Conservation (phyloP, 2,329 filamentous ascomycete species). For the Exophiala bonariae region DNA sequence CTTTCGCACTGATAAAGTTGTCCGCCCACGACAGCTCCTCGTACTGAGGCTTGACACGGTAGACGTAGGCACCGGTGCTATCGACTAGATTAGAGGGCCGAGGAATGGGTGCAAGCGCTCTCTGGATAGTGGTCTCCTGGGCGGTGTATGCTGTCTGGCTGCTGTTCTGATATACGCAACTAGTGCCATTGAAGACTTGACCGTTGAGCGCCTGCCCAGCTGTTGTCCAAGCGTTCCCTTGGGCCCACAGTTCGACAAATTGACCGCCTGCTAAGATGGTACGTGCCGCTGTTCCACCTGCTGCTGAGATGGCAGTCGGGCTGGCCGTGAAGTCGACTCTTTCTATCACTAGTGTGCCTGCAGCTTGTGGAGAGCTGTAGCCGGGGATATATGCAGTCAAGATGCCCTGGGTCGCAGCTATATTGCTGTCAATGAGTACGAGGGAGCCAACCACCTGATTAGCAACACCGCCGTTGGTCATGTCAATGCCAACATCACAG, state of each 20-base stretch:
- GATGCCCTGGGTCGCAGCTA: conserved; percentile 55
- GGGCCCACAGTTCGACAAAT: conserved; percentile 66
- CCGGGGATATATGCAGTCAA: conserved; percentile 43
- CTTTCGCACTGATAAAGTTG: conserved; percentile 47
- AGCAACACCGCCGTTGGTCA: conserved; percentile 41
- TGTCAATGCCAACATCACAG: conserved; percentile 54
- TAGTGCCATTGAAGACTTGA: conserved; percentile 26
- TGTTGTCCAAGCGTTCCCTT: conserved; percentile 66
- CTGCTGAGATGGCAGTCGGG: conserved; percentile 42
- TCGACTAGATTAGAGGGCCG: conserved; percentile 47
- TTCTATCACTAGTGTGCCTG: conserved; percentile 56
- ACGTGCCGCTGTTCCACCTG: conserved; percentile 35
- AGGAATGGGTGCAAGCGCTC: conserved; percentile 45
- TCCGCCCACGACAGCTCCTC: conserved; percentile 34
- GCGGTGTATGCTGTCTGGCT: conserved; percentile 30
- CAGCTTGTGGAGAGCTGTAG: conserved; percentile 44
- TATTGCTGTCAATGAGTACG: conserved; percentile 57
- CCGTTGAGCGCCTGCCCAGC: conserved; percentile 21
- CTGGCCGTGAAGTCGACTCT: conserved; percentile 56
- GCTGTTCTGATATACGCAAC: conserved; percentile 22
- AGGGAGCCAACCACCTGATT: conserved; percentile 55
- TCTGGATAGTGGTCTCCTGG: conserved; percentile 52
- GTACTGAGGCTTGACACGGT: conserved; percentile 57
- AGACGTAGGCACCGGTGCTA: conserved; percentile 53
- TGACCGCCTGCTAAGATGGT: conserved; percentile 42